Percentiles rank a stretch among this genome's conserved stretches.
These are phyloP conservation scores for Gossypium schwendimanii DNA, from an alignment of 441 rosid species.

Conservation along the genomic window DNA sequence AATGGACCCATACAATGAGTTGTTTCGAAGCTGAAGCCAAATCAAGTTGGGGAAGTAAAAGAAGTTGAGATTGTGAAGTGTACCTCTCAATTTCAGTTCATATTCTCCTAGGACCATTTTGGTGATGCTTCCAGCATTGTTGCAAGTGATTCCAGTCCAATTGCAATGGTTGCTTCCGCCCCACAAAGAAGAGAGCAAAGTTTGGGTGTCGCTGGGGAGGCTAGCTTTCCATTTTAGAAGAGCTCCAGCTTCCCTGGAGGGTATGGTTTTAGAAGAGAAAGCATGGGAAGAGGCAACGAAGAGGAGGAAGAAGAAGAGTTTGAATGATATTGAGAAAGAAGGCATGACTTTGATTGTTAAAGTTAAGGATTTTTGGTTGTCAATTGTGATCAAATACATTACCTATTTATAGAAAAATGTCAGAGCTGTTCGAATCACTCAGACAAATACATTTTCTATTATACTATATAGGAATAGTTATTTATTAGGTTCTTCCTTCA, in stretches of 20 bases:
- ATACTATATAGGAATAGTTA: no score
- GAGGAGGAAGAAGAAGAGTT: no score
- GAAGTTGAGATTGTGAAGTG: conserved; percentile 17
- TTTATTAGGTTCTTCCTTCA: no score
- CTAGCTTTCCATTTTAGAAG: conserved; percentile 26
- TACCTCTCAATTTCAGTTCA: conserved; percentile 8
- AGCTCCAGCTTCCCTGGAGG: background rate
- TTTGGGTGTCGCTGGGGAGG: conserved; percentile 6
- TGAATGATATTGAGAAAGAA: no score
- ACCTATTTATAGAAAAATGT: no score
- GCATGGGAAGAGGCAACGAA: background rate
- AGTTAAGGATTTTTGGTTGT: no score
- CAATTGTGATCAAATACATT: no score
- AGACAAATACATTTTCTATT: background rate
- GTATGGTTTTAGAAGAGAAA: background rate
- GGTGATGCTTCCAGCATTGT: background rate
- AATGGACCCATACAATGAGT: background rate
- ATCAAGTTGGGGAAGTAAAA: conserved; percentile 7
- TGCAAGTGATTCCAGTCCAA: conserved; percentile 14
- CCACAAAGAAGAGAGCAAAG: conserved; percentile 13
- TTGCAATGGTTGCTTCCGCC: background rate
- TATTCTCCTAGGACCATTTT: background rate
- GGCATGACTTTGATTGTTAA: no score
- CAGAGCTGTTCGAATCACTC: background rate
- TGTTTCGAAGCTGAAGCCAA: background rate